Conservation (phyloP, 164 flowering plant genomes). For the Taxillus chinensis region DNA sequence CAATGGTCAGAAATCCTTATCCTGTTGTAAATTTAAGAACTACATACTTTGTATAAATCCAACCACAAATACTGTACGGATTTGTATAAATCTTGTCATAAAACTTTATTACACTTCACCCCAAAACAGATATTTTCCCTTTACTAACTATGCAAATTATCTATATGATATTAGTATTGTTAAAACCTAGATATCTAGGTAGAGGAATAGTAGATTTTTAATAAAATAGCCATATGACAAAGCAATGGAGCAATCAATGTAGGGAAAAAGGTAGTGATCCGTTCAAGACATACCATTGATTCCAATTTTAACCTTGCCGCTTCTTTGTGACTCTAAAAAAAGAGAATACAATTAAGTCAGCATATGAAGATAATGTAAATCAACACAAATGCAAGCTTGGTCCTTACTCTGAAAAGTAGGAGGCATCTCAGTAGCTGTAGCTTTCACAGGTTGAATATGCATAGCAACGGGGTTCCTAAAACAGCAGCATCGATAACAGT, state of each 20-base stretch:
- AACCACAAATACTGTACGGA: too few relatives aligned
- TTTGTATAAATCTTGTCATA: too few relatives aligned
- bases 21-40: too few relatives aligned
- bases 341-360: conserved; percentile 2
- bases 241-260: background rate
- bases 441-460: conserved; percentile 49
- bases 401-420: conserved; percentile 52
- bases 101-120: too few relatives aligned
- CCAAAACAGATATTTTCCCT: too few relatives aligned
- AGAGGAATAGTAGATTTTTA: background rate
- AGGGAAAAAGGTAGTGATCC: background rate
- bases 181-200: background rate
- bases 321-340: conserved; percentile 37
- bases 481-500: background rate
- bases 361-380: background rate
- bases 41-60: too few relatives aligned
- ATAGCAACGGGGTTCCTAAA: conserved; percentile 28
- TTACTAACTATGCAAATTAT: too few relatives aligned
- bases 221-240: background rate
- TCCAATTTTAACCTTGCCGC: conserved; percentile 72
- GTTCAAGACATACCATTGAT: conserved; percentile 59
- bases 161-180: too few relatives aligned
- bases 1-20: too few relatives aligned
- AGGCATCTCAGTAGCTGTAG: conserved; percentile 87
- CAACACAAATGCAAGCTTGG: background rate